These are phyloP conservation scores for Lactarius tabidus DNA, from an alignment of 768 basidiomycete species.

Conservation along the genomic window DNA sequence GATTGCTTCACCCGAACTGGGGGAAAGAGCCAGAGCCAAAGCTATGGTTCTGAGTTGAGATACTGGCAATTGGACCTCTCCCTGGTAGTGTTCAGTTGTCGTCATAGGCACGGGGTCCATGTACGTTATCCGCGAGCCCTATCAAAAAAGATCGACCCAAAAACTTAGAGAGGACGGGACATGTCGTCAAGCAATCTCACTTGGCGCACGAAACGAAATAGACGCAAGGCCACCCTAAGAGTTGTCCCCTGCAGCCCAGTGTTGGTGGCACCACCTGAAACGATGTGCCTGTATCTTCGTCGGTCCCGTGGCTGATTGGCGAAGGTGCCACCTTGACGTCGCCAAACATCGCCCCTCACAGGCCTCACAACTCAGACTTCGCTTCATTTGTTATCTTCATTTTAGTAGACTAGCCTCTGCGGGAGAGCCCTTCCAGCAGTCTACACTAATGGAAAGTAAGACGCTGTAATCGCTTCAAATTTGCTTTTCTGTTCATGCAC, in stretches of 20 bases:
- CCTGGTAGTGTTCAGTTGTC: neutral
- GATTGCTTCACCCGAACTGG: constrained; percentile 11
- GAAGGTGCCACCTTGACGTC: neutral
- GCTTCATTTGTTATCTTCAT: neutral
- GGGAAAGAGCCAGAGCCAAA: constrained; percentile 21
- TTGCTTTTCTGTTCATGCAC: too few relatives aligned
- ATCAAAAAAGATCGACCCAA: neutral
- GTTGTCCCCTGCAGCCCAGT: too few relatives aligned
- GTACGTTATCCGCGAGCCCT: neutral
- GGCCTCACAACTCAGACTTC: neutral
- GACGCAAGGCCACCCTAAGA: neutral
- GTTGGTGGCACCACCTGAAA: neutral
- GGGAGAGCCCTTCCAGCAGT: too few relatives aligned
- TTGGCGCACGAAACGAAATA: neutral
- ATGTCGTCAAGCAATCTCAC: too few relatives aligned
- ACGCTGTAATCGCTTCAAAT: too few relatives aligned
- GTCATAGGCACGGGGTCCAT: neutral
- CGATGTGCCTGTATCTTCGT: neutral
- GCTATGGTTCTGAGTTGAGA: constrained; percentile 16
- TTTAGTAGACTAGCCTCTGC: too few relatives aligned
- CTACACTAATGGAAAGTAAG: too few relatives aligned
- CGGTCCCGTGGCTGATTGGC: neutral
- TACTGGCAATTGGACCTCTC: neutral
- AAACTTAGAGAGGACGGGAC: too few relatives aligned
- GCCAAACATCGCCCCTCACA: too few relatives aligned